phyloP scores from a whole-genome alignment of 164 flowering plant genomes.

The Aristolochia contorta region DNA sequence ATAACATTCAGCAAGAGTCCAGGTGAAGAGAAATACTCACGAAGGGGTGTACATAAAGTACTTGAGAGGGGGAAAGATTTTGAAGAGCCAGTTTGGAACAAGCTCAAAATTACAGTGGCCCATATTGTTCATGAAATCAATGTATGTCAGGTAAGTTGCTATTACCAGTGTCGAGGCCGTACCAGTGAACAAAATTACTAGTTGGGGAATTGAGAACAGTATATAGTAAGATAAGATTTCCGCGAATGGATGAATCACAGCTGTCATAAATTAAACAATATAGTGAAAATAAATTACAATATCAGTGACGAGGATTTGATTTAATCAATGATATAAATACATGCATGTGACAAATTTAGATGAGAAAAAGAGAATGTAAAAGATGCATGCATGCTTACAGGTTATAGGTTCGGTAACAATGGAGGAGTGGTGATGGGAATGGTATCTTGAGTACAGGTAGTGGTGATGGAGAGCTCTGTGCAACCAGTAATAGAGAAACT shows the following conservation, averaged over 20 bases:
- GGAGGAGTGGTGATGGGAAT: constrained; percentile 50
- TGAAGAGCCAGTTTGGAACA: constrained; percentile 32
- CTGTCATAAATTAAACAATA: constrained; percentile 18
- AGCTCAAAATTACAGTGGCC: constrained; percentile 62
- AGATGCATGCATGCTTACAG: constrained; percentile 25
- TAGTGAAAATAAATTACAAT: background rate
- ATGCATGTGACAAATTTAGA: too few relatives aligned
- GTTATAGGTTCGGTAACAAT: constrained; percentile 44
- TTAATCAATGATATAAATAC: too few relatives aligned
- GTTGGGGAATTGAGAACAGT: constrained; percentile 28
- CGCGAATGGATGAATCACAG: constrained; percentile 53
- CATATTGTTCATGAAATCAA: constrained; percentile 52
- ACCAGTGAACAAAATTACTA: constrained; percentile 6
- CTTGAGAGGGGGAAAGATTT: constrained; percentile 39
- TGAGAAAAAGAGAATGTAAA: background rate
- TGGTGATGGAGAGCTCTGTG: constrained; percentile 53
- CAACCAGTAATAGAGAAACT: constrained; percentile 47
- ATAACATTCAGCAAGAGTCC: background rate
- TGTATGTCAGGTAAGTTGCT: constrained; percentile 21
- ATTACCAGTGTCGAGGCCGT: constrained; percentile 16
- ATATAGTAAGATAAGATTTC: constrained; percentile 28
- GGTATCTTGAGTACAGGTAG: constrained; percentile 40
- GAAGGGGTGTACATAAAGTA: constrained; percentile 56
- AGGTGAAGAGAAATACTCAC: constrained; percentile 24
- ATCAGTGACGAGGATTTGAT: background rate